These are phyloP conservation scores for Colletotrichum orbiculare DNA, from an alignment of 2,329 filamentous ascomycete genomes.

Conservation along the genomic window DNA sequence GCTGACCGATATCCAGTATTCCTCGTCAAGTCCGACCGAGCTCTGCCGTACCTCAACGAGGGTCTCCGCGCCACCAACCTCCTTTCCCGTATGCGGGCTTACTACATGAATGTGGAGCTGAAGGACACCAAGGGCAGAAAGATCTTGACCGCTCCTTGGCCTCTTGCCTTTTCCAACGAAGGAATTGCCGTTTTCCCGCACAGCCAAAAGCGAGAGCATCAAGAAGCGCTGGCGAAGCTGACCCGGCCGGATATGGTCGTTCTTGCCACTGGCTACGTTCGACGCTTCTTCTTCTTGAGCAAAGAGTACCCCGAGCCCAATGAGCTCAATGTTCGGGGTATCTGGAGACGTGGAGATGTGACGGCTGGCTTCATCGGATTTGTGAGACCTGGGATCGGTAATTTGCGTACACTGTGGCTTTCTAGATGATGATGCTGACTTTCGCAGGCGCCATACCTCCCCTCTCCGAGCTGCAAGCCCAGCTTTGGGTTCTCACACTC, in stretches of 20 bases:
- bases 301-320: slow-evolving; percentile 54
- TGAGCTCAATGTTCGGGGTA: slow-evolving; percentile 62
- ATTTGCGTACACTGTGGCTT: not conserved
- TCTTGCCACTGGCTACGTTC: slow-evolving; percentile 59
- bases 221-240: slow-evolving; percentile 40
- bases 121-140: slow-evolving; percentile 50
- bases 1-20: slow-evolving; percentile 47
- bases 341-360: slow-evolving; percentile 57
- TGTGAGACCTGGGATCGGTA: slow-evolving; percentile 56
- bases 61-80: slow-evolving; percentile 47
- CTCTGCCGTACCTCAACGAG: slow-evolving; percentile 55
- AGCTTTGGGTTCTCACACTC: slow-evolving; percentile 57
- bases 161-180: slow-evolving; percentile 47
- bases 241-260: slow-evolving; percentile 57
- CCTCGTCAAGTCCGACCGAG: slow-evolving; percentile 55
- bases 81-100: slow-evolving; percentile 48
- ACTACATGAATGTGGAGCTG: slow-evolving; percentile 52
- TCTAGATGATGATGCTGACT: not conserved
- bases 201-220: slow-evolving; percentile 42
- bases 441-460: slow-evolving; percentile 57
- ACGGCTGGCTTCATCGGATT: slow-evolving; percentile 60
- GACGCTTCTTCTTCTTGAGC: slow-evolving; percentile 53
- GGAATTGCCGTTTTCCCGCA: slow-evolving; percentile 52
- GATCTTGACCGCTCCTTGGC: slow-evolving; percentile 59
- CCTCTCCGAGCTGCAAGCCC: slow-evolving; percentile 59